A percentile compares a stretch with the other conserved stretches of the same genome.
phyloP scores from a whole-genome alignment of 2,329 filamentous ascomycete genomes.

The Aspergillus pseudoglaucus region DNA sequence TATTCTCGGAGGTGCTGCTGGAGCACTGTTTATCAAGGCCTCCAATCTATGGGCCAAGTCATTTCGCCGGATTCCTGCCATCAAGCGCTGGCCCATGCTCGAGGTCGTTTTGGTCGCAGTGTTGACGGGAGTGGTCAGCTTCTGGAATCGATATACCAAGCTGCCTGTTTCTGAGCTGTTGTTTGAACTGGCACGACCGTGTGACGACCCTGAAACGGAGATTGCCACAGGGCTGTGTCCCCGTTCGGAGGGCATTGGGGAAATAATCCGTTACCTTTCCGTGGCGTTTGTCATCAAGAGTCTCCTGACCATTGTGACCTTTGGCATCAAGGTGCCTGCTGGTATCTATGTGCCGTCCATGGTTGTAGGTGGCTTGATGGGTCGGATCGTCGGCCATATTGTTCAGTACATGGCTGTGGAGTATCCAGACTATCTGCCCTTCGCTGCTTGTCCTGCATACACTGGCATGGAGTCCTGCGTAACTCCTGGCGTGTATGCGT shows the following conservation, averaged over 20 bases:
- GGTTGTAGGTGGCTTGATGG: constrained; percentile 92
- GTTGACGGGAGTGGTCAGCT: constrained; percentile 75
- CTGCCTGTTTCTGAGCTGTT: constrained; percentile 85
- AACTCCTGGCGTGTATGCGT: constrained; percentile 91
- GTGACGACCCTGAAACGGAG: constrained; percentile 55
- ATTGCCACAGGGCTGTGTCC: constrained; percentile 76
- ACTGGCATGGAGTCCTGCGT: constrained; percentile 73
- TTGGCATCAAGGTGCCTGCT: constrained; percentile 92
- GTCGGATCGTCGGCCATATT: constrained; percentile 76
- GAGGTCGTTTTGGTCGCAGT: constrained; percentile 86
- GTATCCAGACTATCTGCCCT: constrained; percentile 65
- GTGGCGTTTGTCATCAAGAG: constrained; percentile 85
- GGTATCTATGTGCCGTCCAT: constrained; percentile 98
- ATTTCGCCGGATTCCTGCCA: constrained; percentile 71
- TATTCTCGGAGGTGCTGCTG: constrained; percentile 72
- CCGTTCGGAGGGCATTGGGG: constrained; percentile 66
- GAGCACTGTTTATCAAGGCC: constrained; percentile 94
- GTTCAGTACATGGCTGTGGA: constrained; percentile 74
- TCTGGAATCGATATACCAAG: constrained; percentile 89
- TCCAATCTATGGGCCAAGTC: constrained; percentile 82
- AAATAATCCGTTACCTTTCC: constrained; percentile 64
- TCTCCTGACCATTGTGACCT: constrained; percentile 79
- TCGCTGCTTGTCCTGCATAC: constrained; percentile 64
- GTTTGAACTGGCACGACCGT: constrained; percentile 84
- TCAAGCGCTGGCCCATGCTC: constrained; percentile 76